phyloP scores from a whole-genome alignment of 164 flowering plant genomes.

The Taxillus chinensis region DNA sequence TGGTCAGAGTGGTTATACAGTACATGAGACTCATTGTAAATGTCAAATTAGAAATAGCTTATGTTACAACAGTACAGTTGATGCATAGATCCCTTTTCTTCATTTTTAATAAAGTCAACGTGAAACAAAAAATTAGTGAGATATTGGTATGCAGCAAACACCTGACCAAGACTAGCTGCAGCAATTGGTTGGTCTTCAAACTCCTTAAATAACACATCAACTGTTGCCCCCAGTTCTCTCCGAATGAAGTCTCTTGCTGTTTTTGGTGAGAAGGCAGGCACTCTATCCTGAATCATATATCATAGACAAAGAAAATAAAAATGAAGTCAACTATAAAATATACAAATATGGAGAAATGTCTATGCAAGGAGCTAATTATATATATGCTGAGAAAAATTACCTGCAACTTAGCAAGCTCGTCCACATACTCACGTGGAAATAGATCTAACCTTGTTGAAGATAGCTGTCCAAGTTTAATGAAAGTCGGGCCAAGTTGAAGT shows the following conservation, averaged over 20 bases:
- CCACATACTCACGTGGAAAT: constrained; percentile 82
- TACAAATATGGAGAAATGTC: too few relatives aligned
- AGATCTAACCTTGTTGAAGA: constrained; percentile 93
- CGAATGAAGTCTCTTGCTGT: constrained; percentile 69
- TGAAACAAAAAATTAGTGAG: not conserved
- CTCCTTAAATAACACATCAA: constrained; percentile 54
- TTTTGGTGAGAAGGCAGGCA: constrained; percentile 79
- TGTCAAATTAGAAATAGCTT: too few relatives aligned
- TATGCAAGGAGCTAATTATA: too few relatives aligned
- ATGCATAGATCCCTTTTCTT: too few relatives aligned
- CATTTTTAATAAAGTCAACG: too few relatives aligned
- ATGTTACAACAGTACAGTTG: too few relatives aligned
- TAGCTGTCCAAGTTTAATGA: constrained; percentile 90
- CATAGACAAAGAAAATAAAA: not conserved
- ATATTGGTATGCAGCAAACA: constrained; percentile 25
- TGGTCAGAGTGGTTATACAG: too few relatives aligned
- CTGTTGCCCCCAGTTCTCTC: constrained; percentile 74
- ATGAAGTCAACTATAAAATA: not conserved
- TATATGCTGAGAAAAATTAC: constrained; percentile 23
- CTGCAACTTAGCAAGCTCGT: constrained; percentile 97
- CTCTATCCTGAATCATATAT: constrained; percentile 61
- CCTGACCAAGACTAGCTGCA: constrained; percentile 99
- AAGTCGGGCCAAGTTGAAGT: constrained; percentile 93
- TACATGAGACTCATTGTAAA: too few relatives aligned
- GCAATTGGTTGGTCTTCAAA: constrained; percentile 94